A percentile compares a stretch with the other conserved stretches of the same genome.
These are phyloP conservation scores for Acanthochlamys bracteata DNA, from an alignment of 106 monocot genomes.

Conservation along the genomic window DNA sequence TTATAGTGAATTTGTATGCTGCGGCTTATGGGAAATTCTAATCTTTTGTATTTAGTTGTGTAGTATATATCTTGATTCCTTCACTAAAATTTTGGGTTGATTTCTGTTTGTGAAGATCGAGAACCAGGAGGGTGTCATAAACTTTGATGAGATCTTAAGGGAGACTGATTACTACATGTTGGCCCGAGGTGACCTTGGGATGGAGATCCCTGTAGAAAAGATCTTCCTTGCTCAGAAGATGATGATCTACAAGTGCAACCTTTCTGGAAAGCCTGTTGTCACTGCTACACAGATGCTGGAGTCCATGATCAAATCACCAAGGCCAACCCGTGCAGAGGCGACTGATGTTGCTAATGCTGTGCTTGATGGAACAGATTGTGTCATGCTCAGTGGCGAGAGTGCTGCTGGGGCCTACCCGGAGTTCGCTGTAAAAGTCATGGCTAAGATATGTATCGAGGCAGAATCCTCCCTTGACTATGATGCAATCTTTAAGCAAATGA, in stretches of 20 bases:
- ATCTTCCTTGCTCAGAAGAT: constrained; percentile 83
- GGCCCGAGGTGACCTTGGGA: constrained; percentile 67
- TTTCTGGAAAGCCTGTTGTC: constrained; percentile 62
- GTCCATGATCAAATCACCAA: constrained; percentile 75
- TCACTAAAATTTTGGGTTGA: background rate
- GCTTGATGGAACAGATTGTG: constrained; percentile 70
- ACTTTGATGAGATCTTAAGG: constrained; percentile 71
- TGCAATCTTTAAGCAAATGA: constrained; percentile 65
- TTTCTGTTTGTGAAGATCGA: constrained; percentile 36
- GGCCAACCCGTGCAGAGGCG: constrained; percentile 68
- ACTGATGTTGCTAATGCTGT: constrained; percentile 78
- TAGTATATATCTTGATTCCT: background rate
- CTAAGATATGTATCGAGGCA: constrained; percentile 61
- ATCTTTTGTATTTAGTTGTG: too few species aligned
- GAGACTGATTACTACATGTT: constrained; percentile 76
- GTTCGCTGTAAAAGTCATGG: constrained; percentile 62
- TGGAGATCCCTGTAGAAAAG: constrained; percentile 81
- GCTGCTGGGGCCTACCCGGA: constrained; percentile 76
- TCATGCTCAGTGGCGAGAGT: constrained; percentile 84
- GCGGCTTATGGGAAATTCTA: background rate
- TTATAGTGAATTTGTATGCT: background rate
- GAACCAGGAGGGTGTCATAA: constrained; percentile 69
- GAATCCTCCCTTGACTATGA: constrained; percentile 66
- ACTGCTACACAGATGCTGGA: constrained; percentile 82
- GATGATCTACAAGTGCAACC: constrained; percentile 82